These are phyloP conservation scores for Cercospora sp. DNA, from an alignment of 2,329 filamentous ascomycete genomes.

Conservation along the genomic window DNA sequence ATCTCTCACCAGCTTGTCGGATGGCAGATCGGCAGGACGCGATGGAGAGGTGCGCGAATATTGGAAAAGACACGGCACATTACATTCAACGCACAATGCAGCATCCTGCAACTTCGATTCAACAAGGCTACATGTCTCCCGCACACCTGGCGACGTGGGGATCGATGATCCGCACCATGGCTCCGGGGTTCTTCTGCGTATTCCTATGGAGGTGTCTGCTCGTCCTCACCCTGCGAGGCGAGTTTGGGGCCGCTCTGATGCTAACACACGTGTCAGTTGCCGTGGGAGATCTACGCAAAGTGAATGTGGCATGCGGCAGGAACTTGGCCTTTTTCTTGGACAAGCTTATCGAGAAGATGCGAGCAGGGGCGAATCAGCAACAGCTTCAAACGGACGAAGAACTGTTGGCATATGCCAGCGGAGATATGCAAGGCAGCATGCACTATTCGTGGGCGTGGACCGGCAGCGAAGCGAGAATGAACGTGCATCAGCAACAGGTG, in stretches of 20 bases:
- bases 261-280: conserved; percentile 71
- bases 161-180: conserved; percentile 62
- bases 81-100: conserved; percentile 69
- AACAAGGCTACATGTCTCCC: conserved; percentile 33
- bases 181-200: conserved; percentile 73
- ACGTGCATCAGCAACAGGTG: conserved; percentile 22
- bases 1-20: conserved; percentile 72
- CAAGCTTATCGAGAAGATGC: conserved; percentile 60
- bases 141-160: conserved; percentile 50
- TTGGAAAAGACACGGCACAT: conserved; percentile 75
- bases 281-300: conserved; percentile 69
- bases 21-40: conserved; percentile 67
- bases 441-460: conserved; percentile 83
- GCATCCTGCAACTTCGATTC: conserved; percentile 31
- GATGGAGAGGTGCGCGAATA: conserved; percentile 72
- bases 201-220: conserved; percentile 88
- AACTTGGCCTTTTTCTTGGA: conserved; percentile 80
- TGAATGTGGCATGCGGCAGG: conserved; percentile 77
- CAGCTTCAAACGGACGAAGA: conserved; percentile 73
- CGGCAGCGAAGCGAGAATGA: conserved; percentile 48
- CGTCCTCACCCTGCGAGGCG: conserved; percentile 72
- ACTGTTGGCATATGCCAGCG: conserved; percentile 80
- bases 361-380: conserved; percentile 43
- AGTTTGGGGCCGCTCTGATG: conserved; percentile 69
- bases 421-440: conserved; percentile 78